phyloP scores from a whole-genome alignment of 305 asterid genomes.

The Solanum hybrid region DNA sequence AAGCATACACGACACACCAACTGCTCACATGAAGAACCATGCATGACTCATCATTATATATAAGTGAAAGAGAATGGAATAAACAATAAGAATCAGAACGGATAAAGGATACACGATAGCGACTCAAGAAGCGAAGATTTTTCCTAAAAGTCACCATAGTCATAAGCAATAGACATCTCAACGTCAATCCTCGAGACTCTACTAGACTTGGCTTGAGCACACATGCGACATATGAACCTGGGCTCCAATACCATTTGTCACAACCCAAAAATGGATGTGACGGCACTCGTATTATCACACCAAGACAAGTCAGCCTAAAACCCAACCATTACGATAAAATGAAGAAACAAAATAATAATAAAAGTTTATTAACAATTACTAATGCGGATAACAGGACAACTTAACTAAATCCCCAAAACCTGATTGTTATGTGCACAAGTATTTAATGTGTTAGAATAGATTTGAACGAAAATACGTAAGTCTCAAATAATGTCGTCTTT shows the following conservation, averaged over 20 bases:
- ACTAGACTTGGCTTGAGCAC: background rate
- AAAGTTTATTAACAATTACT: too few relatives aligned
- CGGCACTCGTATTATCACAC: background rate
- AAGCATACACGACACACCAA: background rate
- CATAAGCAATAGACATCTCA: background rate
- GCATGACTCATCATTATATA: background rate
- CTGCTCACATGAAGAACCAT: background rate
- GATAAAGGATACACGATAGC: background rate
- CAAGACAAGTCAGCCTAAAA: background rate
- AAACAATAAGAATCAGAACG: background rate
- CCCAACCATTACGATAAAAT: background rate
- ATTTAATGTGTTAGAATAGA: too few relatives aligned
- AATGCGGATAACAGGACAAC: background rate
- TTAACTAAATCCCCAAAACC: background rate
- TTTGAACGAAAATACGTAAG: background rate
- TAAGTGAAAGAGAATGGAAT: background rate
- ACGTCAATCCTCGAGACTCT: background rate
- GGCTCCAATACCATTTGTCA: background rate
- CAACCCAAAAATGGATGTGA: background rate
- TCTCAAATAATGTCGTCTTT: background rate
- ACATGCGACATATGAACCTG: background rate
- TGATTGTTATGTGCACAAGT: background rate
- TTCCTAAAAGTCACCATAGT: background rate
- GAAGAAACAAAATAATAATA: too few relatives aligned
- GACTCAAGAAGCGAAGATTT: background rate